phyloP scores from a whole-genome alignment of 495 filamentous ascomycete genomes.

The Penicillium maclennaniae region DNA sequence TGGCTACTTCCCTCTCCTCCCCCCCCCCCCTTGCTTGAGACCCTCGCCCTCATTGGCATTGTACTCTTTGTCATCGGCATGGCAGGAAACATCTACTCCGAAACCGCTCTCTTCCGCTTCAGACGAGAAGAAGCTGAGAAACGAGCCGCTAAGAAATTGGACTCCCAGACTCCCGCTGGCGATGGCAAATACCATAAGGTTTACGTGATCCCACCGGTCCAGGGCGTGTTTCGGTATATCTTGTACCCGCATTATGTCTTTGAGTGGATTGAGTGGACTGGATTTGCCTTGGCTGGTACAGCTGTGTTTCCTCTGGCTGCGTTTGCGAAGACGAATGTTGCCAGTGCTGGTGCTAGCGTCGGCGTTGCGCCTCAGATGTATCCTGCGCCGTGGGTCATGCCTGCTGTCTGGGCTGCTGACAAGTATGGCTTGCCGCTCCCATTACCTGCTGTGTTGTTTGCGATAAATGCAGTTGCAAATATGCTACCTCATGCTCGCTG shows the following conservation, averaged over 20 bases:
- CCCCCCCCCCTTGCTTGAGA: conserved; percentile 1
- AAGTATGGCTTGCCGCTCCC: conserved; percentile 29
- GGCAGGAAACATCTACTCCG: conserved; percentile 75
- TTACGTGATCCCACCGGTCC: conserved; percentile 82
- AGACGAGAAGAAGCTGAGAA: conserved; percentile 49
- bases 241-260: conserved; percentile 90
- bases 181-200: conserved; percentile 61
- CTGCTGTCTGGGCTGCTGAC: conserved; percentile 47
- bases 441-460: conserved; percentile 71
- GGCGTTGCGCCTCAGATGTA: conserved; percentile 19
- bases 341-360: not conserved
- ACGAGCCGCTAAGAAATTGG: conserved; percentile 41
- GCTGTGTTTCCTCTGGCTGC: conserved; percentile 24
- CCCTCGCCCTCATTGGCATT: conserved; percentile 42
- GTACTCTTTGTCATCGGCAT: conserved; percentile 66
- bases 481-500: conserved; percentile 88
- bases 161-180: conserved; percentile 21
- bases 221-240: conserved; percentile 76
- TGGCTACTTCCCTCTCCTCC: not conserved
- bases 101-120: conserved; percentile 54
- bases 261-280: conserved; percentile 95
- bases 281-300: conserved; percentile 69
- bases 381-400: conserved; percentile 50
- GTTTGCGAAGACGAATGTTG: not conserved
- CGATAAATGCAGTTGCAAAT: conserved; percentile 80